phyloP scores from a whole-genome alignment of 2,329 filamentous ascomycete species.

The Neonectria coccinea region DNA sequence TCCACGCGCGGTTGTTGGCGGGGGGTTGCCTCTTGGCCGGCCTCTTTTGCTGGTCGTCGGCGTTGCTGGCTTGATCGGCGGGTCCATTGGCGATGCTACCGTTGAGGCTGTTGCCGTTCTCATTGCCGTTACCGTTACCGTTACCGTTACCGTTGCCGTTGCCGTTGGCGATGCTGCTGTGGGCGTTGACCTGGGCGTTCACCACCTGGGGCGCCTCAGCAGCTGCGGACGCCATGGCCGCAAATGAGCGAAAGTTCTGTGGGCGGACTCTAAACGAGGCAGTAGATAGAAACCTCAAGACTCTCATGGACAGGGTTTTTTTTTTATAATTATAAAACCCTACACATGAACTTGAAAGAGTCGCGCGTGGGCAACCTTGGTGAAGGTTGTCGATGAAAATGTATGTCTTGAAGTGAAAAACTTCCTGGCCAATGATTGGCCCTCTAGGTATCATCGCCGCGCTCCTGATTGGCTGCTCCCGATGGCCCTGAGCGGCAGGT shows the following conservation, averaged over 20 bases:
- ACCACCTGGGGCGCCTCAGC: slow-evolving; percentile 30
- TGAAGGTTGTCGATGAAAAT: slow-evolving; percentile 7
- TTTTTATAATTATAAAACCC: slow-evolving; percentile 1
- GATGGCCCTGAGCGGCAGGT: slow-evolving; percentile 37
- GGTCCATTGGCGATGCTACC: slow-evolving; percentile 26
- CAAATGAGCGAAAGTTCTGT: slow-evolving; percentile 35
- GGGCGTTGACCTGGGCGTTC: slow-evolving; percentile 4
- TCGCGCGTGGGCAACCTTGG: slow-evolving; percentile 4
- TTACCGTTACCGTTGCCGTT: not conserved
- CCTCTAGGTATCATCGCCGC: slow-evolving; percentile 10
- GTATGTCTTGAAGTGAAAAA: slow-evolving; percentile 24
- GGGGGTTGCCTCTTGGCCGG: slow-evolving; percentile 39
- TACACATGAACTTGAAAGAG: not conserved
- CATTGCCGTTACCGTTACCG: not conserved
- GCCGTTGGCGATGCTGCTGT: slow-evolving; percentile 15
- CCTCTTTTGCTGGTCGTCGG: slow-evolving; percentile 24
- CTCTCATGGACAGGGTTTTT: slow-evolving; percentile 34
- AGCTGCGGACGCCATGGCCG: slow-evolving; percentile 41
- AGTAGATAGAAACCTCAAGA: slow-evolving; percentile 31
- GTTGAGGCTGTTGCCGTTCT: slow-evolving; percentile 1
- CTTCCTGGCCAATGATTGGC: slow-evolving; percentile 31
- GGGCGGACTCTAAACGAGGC: slow-evolving; percentile 33
- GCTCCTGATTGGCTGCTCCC: slow-evolving; percentile 36
- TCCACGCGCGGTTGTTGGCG: slow-evolving; percentile 44
- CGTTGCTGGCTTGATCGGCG: slow-evolving; percentile 12